Evolutionary conservation across 2,329 filamentous ascomycete species (phyloP), one percentile per base, ranked within the genome.

Genomic region (Teratosphaeria destructans): DNA sequence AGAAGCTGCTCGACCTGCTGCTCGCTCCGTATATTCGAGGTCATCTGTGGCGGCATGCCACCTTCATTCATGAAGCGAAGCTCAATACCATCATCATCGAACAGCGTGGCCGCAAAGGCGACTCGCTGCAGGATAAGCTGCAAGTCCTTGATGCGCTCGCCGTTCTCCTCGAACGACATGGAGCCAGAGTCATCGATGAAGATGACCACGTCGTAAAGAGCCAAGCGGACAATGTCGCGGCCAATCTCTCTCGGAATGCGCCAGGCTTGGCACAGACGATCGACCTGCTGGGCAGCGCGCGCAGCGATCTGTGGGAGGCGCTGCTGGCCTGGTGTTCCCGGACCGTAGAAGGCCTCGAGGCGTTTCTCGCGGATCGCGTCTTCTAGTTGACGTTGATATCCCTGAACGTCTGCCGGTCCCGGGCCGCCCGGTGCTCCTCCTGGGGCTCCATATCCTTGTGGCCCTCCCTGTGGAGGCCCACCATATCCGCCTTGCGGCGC

Each of bases 141-240:
- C 64, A 88, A 74, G 65, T 88, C 85, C 63, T 85, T 81, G 73
- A 87, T 86, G 61, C 85, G 82, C 66, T 84, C 79, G 52, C 85
- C 85, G 60, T 82, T 79, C 69, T 87, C 84, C 67, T 87, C 84
- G 64, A 88, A 87, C 59, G 82, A 78, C 79, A 88, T 88, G 23
- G 85, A 87, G 52, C 85, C 85, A 68, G 82, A 85, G 75, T 88
- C 85, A 65, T 88, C 85, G 59, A 86, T 82, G 69, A 84, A 86
- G 55, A 86, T 74, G 53, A 85, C 75, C 43, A 85, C 78, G 66
- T 86, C 84, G 70, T 83, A 86, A 29, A 86, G 73, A 3, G 81
- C 78, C 29, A 86, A 76, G 69, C 85, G 83, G 67, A 85, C 81
- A 60, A 86, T 79, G 69, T 86, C 84, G 59, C 80, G 82, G 54